These are phyloP conservation scores for Hanseniaspora thailandica DNA, from an alignment of 805 yeast genomes.

Conservation along the genomic window DNA sequence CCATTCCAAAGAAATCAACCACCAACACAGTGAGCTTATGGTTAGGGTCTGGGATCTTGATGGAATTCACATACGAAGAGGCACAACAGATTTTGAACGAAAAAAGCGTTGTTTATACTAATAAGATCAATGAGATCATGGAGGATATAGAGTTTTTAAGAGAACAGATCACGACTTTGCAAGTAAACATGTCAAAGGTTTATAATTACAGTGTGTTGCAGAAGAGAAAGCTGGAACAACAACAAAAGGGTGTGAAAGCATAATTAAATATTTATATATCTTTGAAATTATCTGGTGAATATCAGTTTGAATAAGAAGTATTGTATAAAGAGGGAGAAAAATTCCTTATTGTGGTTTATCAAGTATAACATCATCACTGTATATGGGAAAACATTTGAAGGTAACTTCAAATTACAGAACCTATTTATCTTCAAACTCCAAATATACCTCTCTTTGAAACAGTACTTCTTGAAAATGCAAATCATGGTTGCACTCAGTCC, in stretches of 20 bases:
- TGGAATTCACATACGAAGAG: slow-evolving; percentile 83
- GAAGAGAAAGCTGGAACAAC: slow-evolving; percentile 36
- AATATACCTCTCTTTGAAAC: neutral
- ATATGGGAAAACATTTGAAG: slow-evolving; percentile 6
- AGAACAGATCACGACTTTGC: slow-evolving; percentile 93
- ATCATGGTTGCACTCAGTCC: neutral
- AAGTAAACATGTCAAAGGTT: slow-evolving; percentile 88
- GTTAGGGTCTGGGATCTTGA: slow-evolving; percentile 98
- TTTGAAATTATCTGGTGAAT: neutral
- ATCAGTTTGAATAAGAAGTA: neutral
- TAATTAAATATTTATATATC: neutral
- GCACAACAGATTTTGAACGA: slow-evolving; percentile 59
- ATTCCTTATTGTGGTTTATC: slow-evolving; percentile 1
- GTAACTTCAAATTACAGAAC: neutral
- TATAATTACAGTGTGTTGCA: slow-evolving; percentile 82
- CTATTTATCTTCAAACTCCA: slow-evolving; percentile 1
- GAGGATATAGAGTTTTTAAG: slow-evolving; percentile 84
- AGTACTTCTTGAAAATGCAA: neutral
- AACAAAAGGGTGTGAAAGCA: neutral
- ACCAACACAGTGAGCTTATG: slow-evolving; percentile 58
- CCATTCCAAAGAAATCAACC: slow-evolving; percentile 43
- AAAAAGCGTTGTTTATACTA: slow-evolving; percentile 52
- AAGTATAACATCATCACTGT: neutral
- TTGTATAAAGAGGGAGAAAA: neutral
- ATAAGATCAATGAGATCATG: slow-evolving; percentile 47